A percentile compares a stretch with the other conserved stretches of the same genome.
Evolutionary conservation across 495 filamentous ascomycete species (phyloP).

Genomic region (Penicillium herquei): DNA sequence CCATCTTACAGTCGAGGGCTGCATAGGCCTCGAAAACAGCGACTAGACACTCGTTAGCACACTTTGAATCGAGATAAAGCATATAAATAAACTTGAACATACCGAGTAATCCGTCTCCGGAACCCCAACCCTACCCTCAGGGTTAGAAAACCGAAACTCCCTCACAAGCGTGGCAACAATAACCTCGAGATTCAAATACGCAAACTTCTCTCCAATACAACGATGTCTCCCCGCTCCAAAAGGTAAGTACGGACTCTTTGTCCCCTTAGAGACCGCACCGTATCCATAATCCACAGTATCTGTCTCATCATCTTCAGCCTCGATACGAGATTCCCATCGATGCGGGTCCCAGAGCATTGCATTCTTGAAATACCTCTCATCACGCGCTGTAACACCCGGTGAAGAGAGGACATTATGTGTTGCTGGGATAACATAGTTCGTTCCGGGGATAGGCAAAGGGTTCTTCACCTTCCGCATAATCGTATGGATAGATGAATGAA

Average conservation of each 20-base stretch:
- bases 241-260: conserved; percentile 82
- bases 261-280: conserved; percentile 86
- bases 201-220: conserved; percentile 97
- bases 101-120: conserved; percentile 84
- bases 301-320: conserved; percentile 64
- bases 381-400: conserved; percentile 71
- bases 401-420: conserved; percentile 76
- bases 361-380: conserved; percentile 74
- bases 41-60: conserved; percentile 24
- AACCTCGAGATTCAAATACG: conserved; percentile 84
- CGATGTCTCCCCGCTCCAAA: conserved; percentile 93
- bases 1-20: conserved; percentile 65
- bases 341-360: conserved; percentile 81
- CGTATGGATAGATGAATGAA: conserved; percentile 80
- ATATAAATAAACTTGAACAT: conserved; percentile 34
- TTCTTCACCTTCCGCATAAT: conserved; percentile 83
- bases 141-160: conserved; percentile 69
- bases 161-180: conserved; percentile 80
- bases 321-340: conserved; percentile 69
- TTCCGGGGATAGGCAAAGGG: conserved; percentile 75
- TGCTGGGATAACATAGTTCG: conserved; percentile 73
- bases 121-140: conserved; percentile 64
- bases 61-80: background rate
- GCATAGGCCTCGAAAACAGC: conserved; percentile 55
- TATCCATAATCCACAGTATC: conserved; percentile 85